phyloP scores from a whole-genome alignment of 2,329 filamentous ascomycete genomes.

The Ceratocystis eucalypticola region DNA sequence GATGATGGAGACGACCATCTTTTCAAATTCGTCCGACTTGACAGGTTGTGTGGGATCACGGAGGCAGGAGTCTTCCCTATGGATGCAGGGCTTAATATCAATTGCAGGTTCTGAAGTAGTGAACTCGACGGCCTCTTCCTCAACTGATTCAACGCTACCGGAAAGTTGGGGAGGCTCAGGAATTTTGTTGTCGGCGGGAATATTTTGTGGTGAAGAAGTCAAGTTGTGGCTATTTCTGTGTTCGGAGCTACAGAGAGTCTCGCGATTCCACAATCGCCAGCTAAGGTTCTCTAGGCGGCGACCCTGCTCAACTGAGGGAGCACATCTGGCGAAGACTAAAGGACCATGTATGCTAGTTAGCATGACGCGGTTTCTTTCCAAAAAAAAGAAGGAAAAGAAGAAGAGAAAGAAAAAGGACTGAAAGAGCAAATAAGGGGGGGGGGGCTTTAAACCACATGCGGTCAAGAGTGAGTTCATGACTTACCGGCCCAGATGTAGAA shows the following conservation, averaged over 20 bases:
- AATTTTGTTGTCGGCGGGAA: constrained; percentile 32
- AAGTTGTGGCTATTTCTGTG: constrained; percentile 28
- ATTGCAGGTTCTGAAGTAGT: constrained; percentile 40
- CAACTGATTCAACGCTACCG: constrained; percentile 62
- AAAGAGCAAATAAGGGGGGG: neutral
- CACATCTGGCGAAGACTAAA: constrained; percentile 83
- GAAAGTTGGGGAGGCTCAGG: constrained; percentile 58
- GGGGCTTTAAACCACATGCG: neutral
- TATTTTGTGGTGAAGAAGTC: constrained; percentile 39
- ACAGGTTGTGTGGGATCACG: constrained; percentile 47
- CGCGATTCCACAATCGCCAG: constrained; percentile 89
- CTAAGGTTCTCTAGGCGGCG: constrained; percentile 86
- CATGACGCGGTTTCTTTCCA: neutral
- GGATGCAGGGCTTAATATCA: constrained; percentile 54
- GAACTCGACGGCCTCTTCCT: constrained; percentile 50
- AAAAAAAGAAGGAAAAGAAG: neutral
- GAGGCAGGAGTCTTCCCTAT: constrained; percentile 53
- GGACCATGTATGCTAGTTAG: neutral
- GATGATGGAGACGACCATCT: constrained; percentile 88
- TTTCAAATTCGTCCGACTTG: constrained; percentile 71
- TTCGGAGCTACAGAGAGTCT: constrained; percentile 71
- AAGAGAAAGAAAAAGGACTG: neutral
- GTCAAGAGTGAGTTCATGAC: constrained; percentile 27
- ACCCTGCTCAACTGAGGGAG: constrained; percentile 85
- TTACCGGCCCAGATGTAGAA: constrained; percentile 96